These are phyloP conservation scores for Talaromyces sp. DNA, from an alignment of 2,329 filamentous ascomycete genomes.

Conservation along the genomic window DNA sequence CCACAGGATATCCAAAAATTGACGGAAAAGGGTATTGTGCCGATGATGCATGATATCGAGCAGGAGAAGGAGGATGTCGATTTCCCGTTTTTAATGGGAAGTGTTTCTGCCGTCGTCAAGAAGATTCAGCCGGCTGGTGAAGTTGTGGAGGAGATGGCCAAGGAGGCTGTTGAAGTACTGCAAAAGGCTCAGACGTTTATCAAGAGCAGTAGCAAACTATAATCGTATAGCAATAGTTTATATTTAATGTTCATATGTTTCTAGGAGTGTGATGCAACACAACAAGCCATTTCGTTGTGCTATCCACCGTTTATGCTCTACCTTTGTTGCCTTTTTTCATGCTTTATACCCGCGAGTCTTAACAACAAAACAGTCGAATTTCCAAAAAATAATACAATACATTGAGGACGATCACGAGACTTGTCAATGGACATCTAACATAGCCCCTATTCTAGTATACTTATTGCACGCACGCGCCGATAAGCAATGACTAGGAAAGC, in stretches of 20 bases:
- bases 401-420: slow-evolving; percentile 1
- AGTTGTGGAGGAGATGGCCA: slow-evolving; percentile 90
- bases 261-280: neutral
- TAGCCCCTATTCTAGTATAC: slow-evolving; percentile 11
- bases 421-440: neutral
- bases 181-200: slow-evolving; percentile 62
- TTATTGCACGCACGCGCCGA: neutral
- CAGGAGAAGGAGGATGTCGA: slow-evolving; percentile 81
- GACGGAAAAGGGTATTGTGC: slow-evolving; percentile 73
- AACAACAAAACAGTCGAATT: neutral
- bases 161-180: slow-evolving; percentile 67
- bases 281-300: neutral
- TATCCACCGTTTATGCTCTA: neutral
- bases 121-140: slow-evolving; percentile 75
- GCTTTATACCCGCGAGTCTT: neutral
- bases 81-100: slow-evolving; percentile 86
- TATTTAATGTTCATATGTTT: neutral
- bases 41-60: slow-evolving; percentile 78
- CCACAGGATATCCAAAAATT: slow-evolving; percentile 72
- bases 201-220: slow-evolving; percentile 44
- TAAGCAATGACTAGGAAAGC: neutral
- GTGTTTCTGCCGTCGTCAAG: slow-evolving; percentile 75
- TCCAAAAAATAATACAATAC: slow-evolving; percentile 10
- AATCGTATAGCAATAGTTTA: slow-evolving; percentile 17
- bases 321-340: neutral